Evolutionary conservation across 2,329 filamentous ascomycete species (phyloP).

Genomic region (Botrytis tulipae): DNA sequence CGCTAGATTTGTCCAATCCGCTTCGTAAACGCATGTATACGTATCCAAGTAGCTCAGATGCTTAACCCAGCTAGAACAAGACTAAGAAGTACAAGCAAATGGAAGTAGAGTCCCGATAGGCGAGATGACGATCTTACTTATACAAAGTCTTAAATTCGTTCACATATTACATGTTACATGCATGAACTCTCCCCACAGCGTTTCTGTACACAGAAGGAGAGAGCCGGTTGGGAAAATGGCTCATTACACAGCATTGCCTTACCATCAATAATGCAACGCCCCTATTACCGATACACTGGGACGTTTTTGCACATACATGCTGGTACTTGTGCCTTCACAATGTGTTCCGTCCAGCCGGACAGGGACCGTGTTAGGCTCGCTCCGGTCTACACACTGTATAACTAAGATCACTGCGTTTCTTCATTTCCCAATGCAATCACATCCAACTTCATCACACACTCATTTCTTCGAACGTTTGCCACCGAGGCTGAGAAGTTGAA

Average conservation of each 20-base stretch:
- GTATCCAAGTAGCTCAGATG: background rate
- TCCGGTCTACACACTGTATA: background rate
- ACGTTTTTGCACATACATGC: background rate
- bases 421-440: background rate
- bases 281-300: background rate
- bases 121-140: conserved; percentile 9
- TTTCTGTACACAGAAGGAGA: background rate
- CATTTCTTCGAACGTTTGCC: background rate
- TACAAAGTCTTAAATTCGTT: background rate
- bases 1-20: conserved; percentile 13
- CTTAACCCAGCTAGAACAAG: background rate
- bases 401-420: background rate
- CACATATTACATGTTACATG: background rate
- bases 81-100: background rate
- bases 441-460: background rate
- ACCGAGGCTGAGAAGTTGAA: background rate
- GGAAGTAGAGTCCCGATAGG: background rate
- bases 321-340: background rate
- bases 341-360: conserved; percentile 6
- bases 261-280: background rate
- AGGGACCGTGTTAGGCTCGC: conserved; percentile 1
- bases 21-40: conserved; percentile 26
- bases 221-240: background rate
- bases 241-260: background rate
- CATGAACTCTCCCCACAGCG: background rate